Evolutionary conservation across 139 green algal species (phyloP), one percentile per base, ranked within the genome.

Genomic region (Tetradesmus obliquus): DNA sequence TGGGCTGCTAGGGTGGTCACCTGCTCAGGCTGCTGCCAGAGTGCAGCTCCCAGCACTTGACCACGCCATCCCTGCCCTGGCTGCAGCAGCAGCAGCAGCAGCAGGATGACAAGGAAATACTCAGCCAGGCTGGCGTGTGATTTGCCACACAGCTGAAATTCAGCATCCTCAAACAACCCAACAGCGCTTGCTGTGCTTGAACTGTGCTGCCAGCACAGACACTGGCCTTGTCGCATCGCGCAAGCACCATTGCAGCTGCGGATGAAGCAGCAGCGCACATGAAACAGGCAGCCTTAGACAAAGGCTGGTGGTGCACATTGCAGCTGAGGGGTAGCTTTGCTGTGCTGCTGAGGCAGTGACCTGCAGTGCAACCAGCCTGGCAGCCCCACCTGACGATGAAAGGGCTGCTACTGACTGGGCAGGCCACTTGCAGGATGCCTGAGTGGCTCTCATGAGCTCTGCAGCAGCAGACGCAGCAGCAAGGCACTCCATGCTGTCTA

Each of bases 41-140:
- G 71, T 72, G 71, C 8, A 90, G 15, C 15, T 90, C 32, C 86
- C 86, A 90, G 55, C 86, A 90, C 58, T 90, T 90, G 19, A 90
- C 86, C 2, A 90, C 71, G 22, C 86, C 71, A 71, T 90, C 71
- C 51, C 86, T 60, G 5, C 86, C 86, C 53, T 90, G 86, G 71
- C 86, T 90, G 86, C 86, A 83, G 15, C 53, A 69, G 9, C 17
- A 84, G 76, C 45, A 84, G 22, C 53, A 82, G 60, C 58, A 82
- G n/a, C 57, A 66, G 57, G 7, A 66, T 66, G 57, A 66, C 57
- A 9, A 66, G 57, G 57, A 66, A 7, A 66, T 9, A 66, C 8
- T 15, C 60, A 71, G 60, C 60, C 2, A 19, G 60, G 60, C 19
- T 66, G 57, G 57, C 57, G 1, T 66, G 8, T 66, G 32, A 45